These are phyloP conservation scores for Phycomyces nitens DNA, from an alignment of 192 early-diverging fungal species.

Conservation along the genomic window DNA sequence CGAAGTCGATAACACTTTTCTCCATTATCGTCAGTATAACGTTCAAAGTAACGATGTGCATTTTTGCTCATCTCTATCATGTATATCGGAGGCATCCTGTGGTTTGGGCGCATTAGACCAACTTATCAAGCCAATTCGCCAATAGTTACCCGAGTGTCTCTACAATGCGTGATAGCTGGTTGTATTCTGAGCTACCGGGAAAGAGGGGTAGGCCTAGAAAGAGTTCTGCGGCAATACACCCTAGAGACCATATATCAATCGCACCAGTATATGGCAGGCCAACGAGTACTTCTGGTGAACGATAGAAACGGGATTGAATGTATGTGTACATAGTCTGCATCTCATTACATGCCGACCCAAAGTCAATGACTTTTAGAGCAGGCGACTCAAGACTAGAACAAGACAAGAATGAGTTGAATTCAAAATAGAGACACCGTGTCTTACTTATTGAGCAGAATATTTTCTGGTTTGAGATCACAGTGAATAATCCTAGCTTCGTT, in stretches of 20 bases:
- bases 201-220: constrained; percentile 94
- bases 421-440: constrained; percentile 17
- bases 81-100: constrained; percentile 74
- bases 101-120: background rate
- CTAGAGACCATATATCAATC: constrained; percentile 99
- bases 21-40: constrained; percentile 39
- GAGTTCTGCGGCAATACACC: constrained; percentile 97
- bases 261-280: constrained; percentile 88
- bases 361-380: constrained; percentile 96
- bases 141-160: constrained; percentile 79
- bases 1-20: constrained; percentile 64
- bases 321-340: constrained; percentile 95
- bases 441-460: constrained; percentile 86
- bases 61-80: constrained; percentile 95
- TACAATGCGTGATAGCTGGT: constrained; percentile 92
- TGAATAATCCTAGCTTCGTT: constrained; percentile 91
- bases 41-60: constrained; percentile 83
- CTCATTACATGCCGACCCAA: constrained; percentile 96
- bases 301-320: constrained; percentile 97
- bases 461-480: constrained; percentile 98
- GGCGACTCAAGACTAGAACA: constrained; percentile 75
- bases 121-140: too few relatives aligned
- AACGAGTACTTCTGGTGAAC: constrained; percentile 92
- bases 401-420: background rate
- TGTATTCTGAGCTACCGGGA: constrained; percentile 94